These are phyloP conservation scores for Serpula lacrymans DNA, from an alignment of 768 basidiomycete genomes.

Conservation along the genomic window DNA sequence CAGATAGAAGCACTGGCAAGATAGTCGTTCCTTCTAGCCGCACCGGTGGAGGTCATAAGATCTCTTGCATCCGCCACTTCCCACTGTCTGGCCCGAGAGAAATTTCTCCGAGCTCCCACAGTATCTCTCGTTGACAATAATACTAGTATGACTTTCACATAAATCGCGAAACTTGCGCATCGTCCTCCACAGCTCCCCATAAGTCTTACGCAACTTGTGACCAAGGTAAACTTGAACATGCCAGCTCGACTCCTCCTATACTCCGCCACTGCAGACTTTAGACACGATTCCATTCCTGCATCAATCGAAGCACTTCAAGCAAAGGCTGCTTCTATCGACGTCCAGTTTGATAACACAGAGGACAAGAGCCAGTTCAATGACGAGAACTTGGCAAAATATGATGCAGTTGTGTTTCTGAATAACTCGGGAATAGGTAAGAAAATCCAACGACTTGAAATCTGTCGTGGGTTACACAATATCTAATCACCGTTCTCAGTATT, in stretches of 20 bases:
- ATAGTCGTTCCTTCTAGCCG: too few species aligned
- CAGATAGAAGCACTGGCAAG: too few species aligned
- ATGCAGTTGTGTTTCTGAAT: conserved; percentile 65
- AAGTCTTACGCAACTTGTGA: too few species aligned
- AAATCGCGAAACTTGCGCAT: too few species aligned
- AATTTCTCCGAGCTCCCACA: too few species aligned
- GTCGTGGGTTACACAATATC: not conserved
- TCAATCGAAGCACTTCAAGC: conserved; percentile 56
- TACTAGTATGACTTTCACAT: too few species aligned
- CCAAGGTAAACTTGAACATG: conserved; percentile 12
- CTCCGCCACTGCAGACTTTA: conserved; percentile 56
- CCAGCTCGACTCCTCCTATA: conserved; percentile 51
- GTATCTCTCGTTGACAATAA: too few species aligned
- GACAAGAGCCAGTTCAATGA: conserved; percentile 56
- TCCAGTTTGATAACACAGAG: conserved; percentile 64
- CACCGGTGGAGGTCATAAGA: too few species aligned
- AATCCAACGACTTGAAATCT: not conserved
- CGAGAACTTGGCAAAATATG: conserved; percentile 50
- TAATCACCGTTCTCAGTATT: too few species aligned
- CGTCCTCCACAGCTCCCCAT: too few species aligned
- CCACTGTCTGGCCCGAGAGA: too few species aligned
- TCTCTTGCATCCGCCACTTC: too few species aligned
- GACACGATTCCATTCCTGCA: conserved; percentile 75
- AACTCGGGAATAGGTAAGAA: conserved; percentile 64
- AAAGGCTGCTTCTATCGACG: conserved; percentile 42